Percentiles rank a stretch among this genome's conserved stretches.
Conservation (phyloP, 2,329 filamentous ascomycete species). For the Apiospora saccharicola region DNA sequence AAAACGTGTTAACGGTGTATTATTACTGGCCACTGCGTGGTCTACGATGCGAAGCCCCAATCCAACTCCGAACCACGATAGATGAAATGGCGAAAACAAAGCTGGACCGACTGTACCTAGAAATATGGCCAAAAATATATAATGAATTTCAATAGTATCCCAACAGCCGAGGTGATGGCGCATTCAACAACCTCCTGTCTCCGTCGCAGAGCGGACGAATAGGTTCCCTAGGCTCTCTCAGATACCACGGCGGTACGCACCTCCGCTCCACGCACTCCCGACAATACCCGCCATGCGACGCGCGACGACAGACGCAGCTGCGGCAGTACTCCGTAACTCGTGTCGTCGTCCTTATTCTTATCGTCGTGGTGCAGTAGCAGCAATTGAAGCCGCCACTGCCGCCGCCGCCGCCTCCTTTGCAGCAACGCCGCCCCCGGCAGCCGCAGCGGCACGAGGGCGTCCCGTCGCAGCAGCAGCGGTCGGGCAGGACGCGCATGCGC, state of each 20-base stretch:
- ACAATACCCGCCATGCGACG: constrained; percentile 2
- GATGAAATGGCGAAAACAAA: no score
- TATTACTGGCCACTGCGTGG: no score
- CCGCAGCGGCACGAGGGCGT: not conserved
- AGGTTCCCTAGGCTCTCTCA: not conserved
- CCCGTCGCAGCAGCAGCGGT: constrained; percentile 7
- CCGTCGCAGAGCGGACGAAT: not conserved
- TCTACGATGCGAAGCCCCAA: no score
- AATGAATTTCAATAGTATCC: not conserved
- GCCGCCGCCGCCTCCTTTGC: not conserved
- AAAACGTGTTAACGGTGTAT: no score
- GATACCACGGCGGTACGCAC: not conserved
- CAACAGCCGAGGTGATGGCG: not conserved
- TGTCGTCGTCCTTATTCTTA: not conserved
- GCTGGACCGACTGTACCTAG: no score
- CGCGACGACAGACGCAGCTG: not conserved
- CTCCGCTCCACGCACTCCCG: constrained; percentile 10
- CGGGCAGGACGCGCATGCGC: constrained; percentile 31
- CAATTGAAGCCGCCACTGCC: not conserved
- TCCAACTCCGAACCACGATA: no score
- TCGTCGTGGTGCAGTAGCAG: not conserved
- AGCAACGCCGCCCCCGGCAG: constrained; percentile 11
- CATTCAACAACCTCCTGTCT: not conserved
- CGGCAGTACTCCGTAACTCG: not conserved
- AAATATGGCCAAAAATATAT: no score